Evolutionary conservation across 1,139 yeast species (phyloP).

Genomic region (Pichia sp.): DNA sequence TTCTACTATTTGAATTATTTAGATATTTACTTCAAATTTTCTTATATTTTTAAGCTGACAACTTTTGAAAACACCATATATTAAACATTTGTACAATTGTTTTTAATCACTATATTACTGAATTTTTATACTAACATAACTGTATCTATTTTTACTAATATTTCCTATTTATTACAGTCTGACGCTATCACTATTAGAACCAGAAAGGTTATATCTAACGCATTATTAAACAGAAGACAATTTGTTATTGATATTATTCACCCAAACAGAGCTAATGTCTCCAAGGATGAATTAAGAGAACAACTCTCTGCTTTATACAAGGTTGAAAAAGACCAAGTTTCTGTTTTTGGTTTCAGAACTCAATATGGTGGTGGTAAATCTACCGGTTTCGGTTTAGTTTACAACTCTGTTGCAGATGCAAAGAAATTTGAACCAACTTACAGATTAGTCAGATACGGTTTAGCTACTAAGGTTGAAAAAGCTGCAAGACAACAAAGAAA

Average conservation of each 20-base stretch:
- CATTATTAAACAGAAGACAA: conserved; percentile 99
- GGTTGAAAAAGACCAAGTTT: conserved; percentile 97
- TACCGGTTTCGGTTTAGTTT: conserved; percentile 97
- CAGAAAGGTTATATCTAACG: conserved; percentile 99
- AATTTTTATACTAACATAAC: background rate
- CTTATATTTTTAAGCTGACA: no score
- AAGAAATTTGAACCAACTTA: conserved; percentile 98
- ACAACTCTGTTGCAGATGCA: conserved; percentile 97
- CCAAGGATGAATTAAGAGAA: conserved; percentile 99
- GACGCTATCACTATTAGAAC: conserved; percentile 99
- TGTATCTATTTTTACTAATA: background rate
- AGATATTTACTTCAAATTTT: no score
- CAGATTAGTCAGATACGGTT: conserved; percentile 99
- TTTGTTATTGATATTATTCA: conserved; percentile 99
- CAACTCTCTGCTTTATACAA: conserved; percentile 94
- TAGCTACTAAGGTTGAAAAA: conserved; percentile 93
- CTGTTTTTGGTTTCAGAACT: conserved; percentile 99
- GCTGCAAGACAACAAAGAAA: conserved; percentile 99
- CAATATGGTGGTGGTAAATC: conserved; percentile 99
- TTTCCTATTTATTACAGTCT: conserved; percentile 42
- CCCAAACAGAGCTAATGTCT: conserved; percentile 99
- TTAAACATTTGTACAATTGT: no score
- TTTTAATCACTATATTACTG: no score
- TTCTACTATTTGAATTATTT: no score
- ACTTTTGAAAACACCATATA: no score